These are phyloP conservation scores for Metschnikowia sp. DNA, from an alignment of 805 yeast genomes.

Conservation along the genomic window DNA sequence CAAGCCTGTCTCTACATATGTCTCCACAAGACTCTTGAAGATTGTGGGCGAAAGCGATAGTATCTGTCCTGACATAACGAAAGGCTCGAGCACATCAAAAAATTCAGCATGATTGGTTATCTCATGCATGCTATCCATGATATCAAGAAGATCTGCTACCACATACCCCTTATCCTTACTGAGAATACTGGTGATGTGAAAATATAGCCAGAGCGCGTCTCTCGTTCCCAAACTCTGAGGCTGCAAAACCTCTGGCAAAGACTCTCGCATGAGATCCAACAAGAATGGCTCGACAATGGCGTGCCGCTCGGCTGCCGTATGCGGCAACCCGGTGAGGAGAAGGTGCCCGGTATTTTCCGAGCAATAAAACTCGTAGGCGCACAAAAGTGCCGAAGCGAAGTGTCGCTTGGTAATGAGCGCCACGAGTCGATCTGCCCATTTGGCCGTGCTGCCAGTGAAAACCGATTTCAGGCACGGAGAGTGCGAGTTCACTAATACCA, in stretches of 20 bases:
- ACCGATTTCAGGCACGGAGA: constrained; percentile 29
- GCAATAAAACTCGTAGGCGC: constrained; percentile 51
- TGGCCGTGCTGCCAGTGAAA: constrained; percentile 55
- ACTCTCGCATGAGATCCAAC: constrained; percentile 53
- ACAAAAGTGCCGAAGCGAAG: constrained; percentile 54
- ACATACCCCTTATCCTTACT: constrained; percentile 1
- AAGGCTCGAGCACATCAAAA: constrained; percentile 51
- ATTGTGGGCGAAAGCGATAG: constrained; percentile 57
- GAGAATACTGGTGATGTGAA: constrained; percentile 15
- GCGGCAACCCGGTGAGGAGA: constrained; percentile 57
- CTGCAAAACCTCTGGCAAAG: constrained; percentile 41
- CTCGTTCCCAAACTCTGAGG: neutral
- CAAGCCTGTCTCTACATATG: constrained; percentile 38
- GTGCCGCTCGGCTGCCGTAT: constrained; percentile 41
- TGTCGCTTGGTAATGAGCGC: constrained; percentile 45
- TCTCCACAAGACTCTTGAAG: constrained; percentile 57
- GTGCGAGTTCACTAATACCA: constrained; percentile 17
- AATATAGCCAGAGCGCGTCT: constrained; percentile 11
- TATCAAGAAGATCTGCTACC: constrained; percentile 6
- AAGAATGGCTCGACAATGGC: constrained; percentile 49
- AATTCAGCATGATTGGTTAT: constrained; percentile 34
- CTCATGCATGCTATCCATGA: constrained; percentile 26
- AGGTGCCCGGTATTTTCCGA: constrained; percentile 45
- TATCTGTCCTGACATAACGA: constrained; percentile 47
- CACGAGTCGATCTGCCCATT: constrained; percentile 67